A percentile compares a stretch with the other conserved stretches of the same genome.
Evolutionary conservation across 148 eudicot species (phyloP).

Genomic region (Silene conica): DNA sequence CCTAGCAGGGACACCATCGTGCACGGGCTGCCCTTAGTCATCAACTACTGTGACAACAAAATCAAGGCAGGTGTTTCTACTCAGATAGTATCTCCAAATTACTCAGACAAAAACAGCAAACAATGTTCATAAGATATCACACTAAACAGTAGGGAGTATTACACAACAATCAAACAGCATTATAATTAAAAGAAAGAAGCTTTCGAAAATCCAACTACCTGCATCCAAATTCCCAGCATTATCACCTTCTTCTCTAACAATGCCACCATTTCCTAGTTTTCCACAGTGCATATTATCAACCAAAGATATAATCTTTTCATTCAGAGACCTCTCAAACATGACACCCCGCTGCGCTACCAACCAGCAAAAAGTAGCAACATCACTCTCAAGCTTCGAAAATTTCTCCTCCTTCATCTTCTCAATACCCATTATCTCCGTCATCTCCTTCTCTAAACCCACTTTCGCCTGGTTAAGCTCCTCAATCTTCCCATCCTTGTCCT

Average conservation of each 20-base stretch:
- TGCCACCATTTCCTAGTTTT: background rate
- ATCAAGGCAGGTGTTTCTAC: no score
- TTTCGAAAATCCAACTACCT: constrained; percentile 10
- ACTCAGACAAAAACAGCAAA: constrained; percentile 1
- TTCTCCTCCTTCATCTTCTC: constrained; percentile 3
- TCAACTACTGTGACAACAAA: no score
- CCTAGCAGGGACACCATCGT: no score
- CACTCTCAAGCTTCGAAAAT: constrained; percentile 16
- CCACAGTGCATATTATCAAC: constrained; percentile 2
- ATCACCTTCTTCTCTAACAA: background rate
- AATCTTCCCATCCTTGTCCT: background rate
- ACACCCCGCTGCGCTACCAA: background rate
- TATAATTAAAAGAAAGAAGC: constrained; percentile 1
- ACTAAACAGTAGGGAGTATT: background rate
- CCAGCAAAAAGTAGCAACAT: constrained; percentile 4
- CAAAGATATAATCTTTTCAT: constrained; percentile 13
- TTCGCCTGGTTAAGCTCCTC: background rate
- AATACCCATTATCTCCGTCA: background rate
- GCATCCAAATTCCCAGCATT: constrained; percentile 6
- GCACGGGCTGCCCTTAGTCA: no score
- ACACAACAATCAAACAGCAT: background rate
- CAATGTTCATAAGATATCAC: background rate
- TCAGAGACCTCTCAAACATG: background rate
- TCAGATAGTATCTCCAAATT: background rate
- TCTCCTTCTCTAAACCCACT: constrained; percentile 17